Evolutionary conservation across 139 green algal genomes (phyloP).

Genomic region (Limnomonas spitsbergensis): DNA sequence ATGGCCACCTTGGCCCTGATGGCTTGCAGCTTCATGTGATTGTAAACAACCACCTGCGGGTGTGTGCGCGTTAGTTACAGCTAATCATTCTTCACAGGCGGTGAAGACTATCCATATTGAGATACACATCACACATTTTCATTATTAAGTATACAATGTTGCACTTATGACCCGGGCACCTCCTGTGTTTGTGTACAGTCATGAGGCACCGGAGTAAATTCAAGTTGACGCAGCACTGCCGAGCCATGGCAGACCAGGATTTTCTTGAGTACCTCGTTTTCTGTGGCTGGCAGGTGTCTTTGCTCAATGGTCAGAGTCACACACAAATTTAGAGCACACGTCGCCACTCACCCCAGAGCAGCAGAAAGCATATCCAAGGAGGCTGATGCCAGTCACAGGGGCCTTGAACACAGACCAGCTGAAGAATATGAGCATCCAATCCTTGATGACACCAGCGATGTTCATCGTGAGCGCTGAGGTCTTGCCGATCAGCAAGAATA

Average conservation of each 20-base stretch:
- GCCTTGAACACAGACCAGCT: constrained; percentile 81
- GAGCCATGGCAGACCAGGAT: not conserved
- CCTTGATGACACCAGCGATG: constrained; percentile 95
- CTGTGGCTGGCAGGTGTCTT: too few relatives aligned
- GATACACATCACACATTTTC: too few relatives aligned
- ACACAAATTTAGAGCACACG: too few relatives aligned
- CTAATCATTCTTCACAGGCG: too few relatives aligned
- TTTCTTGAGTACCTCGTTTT: not conserved
- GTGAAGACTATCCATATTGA: too few relatives aligned
- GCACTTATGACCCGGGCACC: too few relatives aligned
- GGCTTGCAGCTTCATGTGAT: constrained; percentile 72
- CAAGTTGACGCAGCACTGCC: not conserved
- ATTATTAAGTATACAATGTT: too few relatives aligned
- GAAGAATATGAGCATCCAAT: constrained; percentile 96
- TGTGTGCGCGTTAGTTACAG: too few relatives aligned
- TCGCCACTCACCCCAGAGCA: constrained; percentile 47
- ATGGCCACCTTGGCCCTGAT: constrained; percentile 50
- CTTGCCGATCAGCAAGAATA: constrained; percentile 91
- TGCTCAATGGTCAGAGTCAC: too few relatives aligned
- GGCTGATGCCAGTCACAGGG: constrained; percentile 80
- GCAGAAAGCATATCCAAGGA: constrained; percentile 73
- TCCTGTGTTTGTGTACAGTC: too few relatives aligned
- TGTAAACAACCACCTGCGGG: constrained; percentile 60
- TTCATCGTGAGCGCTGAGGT: constrained; percentile 97
- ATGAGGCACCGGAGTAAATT: not conserved